A percentile compares a stretch with the other conserved stretches of the same genome.
Conservation (phyloP, 202 grass and related monocot genomes). For the Cymbopogon flexuosus region DNA sequence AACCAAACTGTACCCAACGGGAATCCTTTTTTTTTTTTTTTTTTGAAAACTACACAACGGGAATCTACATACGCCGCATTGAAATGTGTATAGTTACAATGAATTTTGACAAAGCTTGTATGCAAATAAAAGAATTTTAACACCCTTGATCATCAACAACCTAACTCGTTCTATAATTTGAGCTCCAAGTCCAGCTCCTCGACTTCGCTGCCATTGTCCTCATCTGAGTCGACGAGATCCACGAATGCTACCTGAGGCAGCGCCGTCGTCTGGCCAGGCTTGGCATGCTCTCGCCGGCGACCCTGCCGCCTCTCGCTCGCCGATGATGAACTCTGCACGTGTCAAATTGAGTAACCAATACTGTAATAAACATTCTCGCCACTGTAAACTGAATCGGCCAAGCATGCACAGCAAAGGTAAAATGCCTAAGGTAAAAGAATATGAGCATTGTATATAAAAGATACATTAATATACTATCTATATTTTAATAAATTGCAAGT, state of each 20-base stretch:
- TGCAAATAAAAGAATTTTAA: conserved; percentile 27
- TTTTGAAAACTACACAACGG: background rate
- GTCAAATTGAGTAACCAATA: background rate
- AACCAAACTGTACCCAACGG: background rate
- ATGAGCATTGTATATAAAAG: background rate
- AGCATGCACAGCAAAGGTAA: background rate
- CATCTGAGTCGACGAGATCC: conserved; percentile 44
- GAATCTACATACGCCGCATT: background rate
- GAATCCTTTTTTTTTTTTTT: no score
- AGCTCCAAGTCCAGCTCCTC: conserved; percentile 48
- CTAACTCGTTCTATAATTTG: conserved; percentile 27
- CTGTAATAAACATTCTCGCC: background rate
- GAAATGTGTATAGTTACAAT: background rate
- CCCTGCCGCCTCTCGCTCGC: background rate
- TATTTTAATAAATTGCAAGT: no score
- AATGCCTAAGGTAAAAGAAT: background rate
- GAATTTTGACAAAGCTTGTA: conserved; percentile 4
- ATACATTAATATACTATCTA: no score
- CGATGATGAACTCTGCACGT: conserved; percentile 25
- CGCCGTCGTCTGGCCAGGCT: background rate
- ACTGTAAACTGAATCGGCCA: background rate
- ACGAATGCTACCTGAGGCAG: conserved; percentile 21
- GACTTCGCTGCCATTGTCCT: background rate
- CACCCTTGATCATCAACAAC: background rate
- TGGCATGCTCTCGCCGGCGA: background rate